A percentile compares a stretch with the other conserved stretches of the same genome.
Evolutionary conservation across 2,329 filamentous ascomycete species (phyloP).

Genomic region (Aureobasidium sp.): DNA sequence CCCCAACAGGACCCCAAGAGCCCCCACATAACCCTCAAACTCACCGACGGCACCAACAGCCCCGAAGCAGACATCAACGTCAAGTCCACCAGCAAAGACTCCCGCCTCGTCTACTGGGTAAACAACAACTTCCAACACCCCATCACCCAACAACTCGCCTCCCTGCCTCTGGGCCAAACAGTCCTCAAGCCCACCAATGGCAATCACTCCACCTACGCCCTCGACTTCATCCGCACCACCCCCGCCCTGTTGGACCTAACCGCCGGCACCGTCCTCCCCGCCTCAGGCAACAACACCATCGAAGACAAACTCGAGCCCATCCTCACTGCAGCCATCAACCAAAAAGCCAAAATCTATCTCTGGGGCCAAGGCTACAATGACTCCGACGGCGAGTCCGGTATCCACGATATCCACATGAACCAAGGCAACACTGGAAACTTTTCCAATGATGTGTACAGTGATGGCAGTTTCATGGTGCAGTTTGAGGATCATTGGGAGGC

Average conservation of each 20-base stretch:
- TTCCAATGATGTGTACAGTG: conserved; percentile 32
- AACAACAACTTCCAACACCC: conserved; percentile 24
- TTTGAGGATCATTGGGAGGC: conserved; percentile 35
- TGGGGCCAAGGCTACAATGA: conserved; percentile 24
- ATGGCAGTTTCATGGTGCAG: conserved; percentile 32
- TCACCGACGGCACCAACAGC: conserved; percentile 21
- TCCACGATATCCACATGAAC: conserved; percentile 38
- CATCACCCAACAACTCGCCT: conserved; percentile 22
- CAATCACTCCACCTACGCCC: conserved; percentile 15
- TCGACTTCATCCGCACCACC: conserved; percentile 22
- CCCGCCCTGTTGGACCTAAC: conserved; percentile 19
- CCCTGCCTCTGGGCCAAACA: conserved; percentile 25
- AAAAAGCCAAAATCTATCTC: conserved; percentile 33
- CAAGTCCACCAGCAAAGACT: conserved; percentile 26
- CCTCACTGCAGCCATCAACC: conserved; percentile 29
- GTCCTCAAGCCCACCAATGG: conserved; percentile 18
- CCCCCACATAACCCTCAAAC: conserved; percentile 29
- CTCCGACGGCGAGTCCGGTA: conserved; percentile 30
- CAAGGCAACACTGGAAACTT: conserved; percentile 30
- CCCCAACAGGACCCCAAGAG: conserved; percentile 17
- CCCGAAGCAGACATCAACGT: conserved; percentile 30
- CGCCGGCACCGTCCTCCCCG: conserved; percentile 19
- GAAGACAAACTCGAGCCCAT: conserved; percentile 32
- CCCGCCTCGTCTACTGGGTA: conserved; percentile 30
- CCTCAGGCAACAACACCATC: conserved; percentile 25